A percentile compares a stretch with the other conserved stretches of the same genome.
phyloP scores from a whole-genome alignment of 2,329 filamentous ascomycete genomes.

The Hortaea sp. region DNA sequence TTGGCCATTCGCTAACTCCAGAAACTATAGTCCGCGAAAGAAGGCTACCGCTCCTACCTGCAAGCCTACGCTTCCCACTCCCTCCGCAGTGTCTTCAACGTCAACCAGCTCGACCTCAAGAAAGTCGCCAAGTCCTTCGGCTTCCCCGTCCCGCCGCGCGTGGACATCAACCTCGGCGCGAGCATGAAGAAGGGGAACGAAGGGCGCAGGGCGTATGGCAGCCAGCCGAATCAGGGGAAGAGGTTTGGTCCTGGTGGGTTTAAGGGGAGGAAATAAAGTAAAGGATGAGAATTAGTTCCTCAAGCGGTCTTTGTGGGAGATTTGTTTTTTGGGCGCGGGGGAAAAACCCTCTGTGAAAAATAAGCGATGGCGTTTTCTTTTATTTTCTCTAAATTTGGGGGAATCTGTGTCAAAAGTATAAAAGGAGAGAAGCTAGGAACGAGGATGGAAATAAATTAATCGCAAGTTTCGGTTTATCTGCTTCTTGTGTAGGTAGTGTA shows the following conservation, averaged over 20 bases:
- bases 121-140: slow-evolving; percentile 81
- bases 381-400: no score
- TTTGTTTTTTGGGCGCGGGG: no score
- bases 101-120: slow-evolving; percentile 69
- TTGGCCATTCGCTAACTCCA: slow-evolving; percentile 1
- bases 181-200: slow-evolving; percentile 68
- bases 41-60: slow-evolving; percentile 78
- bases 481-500: no score
- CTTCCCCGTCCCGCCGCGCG: slow-evolving; percentile 64
- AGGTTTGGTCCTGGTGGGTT: neutral
- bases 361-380: no score
- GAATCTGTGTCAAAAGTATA: no score
- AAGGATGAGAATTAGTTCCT: no score
- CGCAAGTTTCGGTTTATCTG: no score
- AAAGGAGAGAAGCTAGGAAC: no score
- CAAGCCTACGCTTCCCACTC: slow-evolving; percentile 89
- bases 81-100: slow-evolving; percentile 72
- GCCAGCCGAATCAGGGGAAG: slow-evolving; percentile 56
- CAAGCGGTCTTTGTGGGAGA: no score
- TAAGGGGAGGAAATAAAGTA: neutral
- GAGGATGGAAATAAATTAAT: no score
- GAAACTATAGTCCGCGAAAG: slow-evolving; percentile 52
- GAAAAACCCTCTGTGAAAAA: no score
- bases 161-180: slow-evolving; percentile 68
- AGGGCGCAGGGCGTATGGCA: slow-evolving; percentile 63